Conservation (phyloP, 306 rosid species). For the Sechiopsis laciniata region DNA sequence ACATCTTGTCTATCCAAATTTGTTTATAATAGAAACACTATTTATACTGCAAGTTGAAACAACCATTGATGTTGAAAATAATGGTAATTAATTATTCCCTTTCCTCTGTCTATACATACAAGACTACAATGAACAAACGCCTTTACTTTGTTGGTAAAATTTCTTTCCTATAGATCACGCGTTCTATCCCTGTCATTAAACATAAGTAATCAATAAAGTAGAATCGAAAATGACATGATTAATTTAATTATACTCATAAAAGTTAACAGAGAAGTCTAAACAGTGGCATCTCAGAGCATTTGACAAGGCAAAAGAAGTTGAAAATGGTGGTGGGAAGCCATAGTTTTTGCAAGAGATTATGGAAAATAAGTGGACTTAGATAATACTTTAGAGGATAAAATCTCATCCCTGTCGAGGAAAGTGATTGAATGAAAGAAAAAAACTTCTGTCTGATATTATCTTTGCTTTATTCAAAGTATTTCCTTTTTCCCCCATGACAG, state of each 20-base stretch:
- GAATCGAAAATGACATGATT: neutral
- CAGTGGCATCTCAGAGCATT: conserved; percentile 7
- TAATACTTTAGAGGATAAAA: conserved; percentile 17
- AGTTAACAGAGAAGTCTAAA: neutral
- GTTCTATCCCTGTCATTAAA: conserved; percentile 10
- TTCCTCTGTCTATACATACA: neutral
- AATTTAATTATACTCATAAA: conserved; percentile 3
- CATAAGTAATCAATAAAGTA: neutral
- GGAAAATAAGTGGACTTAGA: neutral
- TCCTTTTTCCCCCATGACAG: conserved; percentile 2
- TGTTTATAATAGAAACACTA: neutral
- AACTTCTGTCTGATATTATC: conserved; percentile 1
- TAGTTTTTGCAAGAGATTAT: conserved; percentile 12
- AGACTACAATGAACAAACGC: neutral
- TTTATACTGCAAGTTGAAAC: neutral
- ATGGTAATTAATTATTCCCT: neutral
- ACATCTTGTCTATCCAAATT: neutral
- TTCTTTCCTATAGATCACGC: neutral
- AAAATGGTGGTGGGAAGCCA: conserved; percentile 11
- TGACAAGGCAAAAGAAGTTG: conserved; percentile 7
- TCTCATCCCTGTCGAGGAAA: conserved; percentile 9
- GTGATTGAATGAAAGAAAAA: conserved; percentile 10
- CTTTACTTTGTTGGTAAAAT: neutral
- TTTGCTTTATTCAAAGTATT: conserved; percentile 14
- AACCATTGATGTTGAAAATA: neutral